Percentiles rank a stretch among this genome's conserved stretches.
Evolutionary conservation across 108 stramenopile species (phyloP).

Genomic region (Pseudonitzschia pungens): DNA sequence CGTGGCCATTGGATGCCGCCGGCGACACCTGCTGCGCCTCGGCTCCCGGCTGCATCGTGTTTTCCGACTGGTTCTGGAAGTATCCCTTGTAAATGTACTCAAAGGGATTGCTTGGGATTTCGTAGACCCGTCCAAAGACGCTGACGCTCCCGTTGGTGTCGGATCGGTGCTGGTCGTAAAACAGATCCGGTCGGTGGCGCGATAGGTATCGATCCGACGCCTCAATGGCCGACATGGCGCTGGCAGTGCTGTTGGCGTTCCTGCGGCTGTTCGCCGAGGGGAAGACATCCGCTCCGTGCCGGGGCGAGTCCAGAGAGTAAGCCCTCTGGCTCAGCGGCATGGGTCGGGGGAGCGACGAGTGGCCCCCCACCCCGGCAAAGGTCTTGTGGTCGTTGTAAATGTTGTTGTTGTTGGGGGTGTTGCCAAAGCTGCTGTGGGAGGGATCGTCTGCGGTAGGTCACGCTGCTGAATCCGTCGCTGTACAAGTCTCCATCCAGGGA

Average conservation of each 20-base stretch:
- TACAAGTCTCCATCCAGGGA: not conserved
- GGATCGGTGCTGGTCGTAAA: not conserved
- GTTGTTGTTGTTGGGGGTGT: no score
- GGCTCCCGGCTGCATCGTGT: not conserved
- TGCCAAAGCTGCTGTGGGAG: not conserved
- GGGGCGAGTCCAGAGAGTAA: conserved; percentile 19
- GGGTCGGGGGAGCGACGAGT: conserved; percentile 12
- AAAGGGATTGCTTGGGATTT: conserved; percentile 36
- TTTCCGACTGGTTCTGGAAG: conserved; percentile 2
- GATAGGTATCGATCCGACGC: conserved; percentile 29
- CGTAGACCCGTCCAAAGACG: conserved; percentile 27
- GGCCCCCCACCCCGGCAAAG: not conserved
- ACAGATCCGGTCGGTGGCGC: conserved; percentile 36
- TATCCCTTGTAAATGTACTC: conserved; percentile 20
- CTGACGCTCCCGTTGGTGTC: conserved; percentile 1
- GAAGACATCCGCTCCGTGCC: conserved; percentile 31
- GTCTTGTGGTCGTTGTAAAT: no score
- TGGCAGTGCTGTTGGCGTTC: not conserved
- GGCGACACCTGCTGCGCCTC: not conserved
- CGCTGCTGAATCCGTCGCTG: not conserved
- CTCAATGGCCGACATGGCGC: conserved; percentile 29
- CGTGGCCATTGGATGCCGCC: not conserved
- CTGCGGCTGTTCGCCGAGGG: not conserved
- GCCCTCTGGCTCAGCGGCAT: conserved; percentile 4
- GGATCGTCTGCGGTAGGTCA: not conserved